Evolutionary conservation across 441 rosid genomes (phyloP), one percentile per base, ranked within the genome.

Genomic region (Jatropha multifida): DNA sequence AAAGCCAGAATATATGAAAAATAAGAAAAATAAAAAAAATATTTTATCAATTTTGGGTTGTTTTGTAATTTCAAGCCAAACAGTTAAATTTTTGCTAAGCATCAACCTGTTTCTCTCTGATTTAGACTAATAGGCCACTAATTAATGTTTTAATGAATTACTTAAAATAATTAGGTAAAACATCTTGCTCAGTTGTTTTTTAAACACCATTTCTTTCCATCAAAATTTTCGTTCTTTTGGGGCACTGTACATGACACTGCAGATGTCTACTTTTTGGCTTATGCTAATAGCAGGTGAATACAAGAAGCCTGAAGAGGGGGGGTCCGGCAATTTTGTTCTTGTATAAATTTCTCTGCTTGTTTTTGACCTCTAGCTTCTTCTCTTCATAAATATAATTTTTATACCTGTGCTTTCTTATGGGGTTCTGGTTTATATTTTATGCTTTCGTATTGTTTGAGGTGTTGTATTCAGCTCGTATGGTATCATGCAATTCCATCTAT

Each of bases 401-500:
- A 2, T 56, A 4, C 54, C 68, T 72, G 55, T 48, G 38, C 37
- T 44, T 41, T 18, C 20, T 26, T 2, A 85, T 82, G 87, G 80
- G 74, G 69, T 44, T 76, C 52, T 74, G 75, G 73, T 26, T 62
- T 14, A 17, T 12, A n/a, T 44, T 26, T 60, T 58, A 72, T 52
- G 59, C 58, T 78, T 32, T 72, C n/a, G 65, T 81, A 59, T 17
- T 75, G 65, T 59, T 75, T 18, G 42, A 41, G 1, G 52, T 68
- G 5, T 81, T 65, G 59, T 48, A 76, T 65, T 70, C 44, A 70
- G 46, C 80, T 59, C 10, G 62, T 72, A n/a, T 65, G 56, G 44
- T 71, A 23, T 74, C 77, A 27, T 68, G 81, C 62, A 73, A 15
- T 76, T 70, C 77, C 52, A n/a, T 75, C 32, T 42, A 65, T 70